Percentiles rank a stretch among this genome's conserved stretches.
phyloP scores from a whole-genome alignment of 73 alveolate species.

The Effrenium voratum region DNA sequence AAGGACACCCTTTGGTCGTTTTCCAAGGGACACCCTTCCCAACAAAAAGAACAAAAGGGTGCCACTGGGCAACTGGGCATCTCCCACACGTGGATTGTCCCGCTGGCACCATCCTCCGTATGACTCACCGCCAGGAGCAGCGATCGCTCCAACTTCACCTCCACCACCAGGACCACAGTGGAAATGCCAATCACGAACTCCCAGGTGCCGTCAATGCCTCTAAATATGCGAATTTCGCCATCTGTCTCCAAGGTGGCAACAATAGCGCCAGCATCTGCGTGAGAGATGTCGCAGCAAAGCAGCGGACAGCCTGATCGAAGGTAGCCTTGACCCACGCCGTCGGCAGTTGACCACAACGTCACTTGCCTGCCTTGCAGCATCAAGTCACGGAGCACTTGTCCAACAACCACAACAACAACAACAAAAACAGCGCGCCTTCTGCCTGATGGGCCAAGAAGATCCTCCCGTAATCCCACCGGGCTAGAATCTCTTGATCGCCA shows the following conservation, averaged over 20 bases:
- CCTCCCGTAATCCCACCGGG: constrained; percentile 75
- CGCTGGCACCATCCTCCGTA: constrained; percentile 26
- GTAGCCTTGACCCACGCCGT: constrained; percentile 33
- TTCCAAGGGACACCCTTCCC: no score
- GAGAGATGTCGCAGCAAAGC: constrained; percentile 60
- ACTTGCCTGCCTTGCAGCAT: constrained; percentile 19
- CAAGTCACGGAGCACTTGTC: neutral
- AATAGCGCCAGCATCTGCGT: neutral
- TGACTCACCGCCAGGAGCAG: constrained; percentile 67
- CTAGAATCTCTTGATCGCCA: constrained; percentile 47
- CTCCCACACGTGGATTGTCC: constrained; percentile 62
- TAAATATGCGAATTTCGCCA: constrained; percentile 61
- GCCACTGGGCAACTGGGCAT: neutral
- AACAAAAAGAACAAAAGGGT: no score
- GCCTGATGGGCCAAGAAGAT: constrained; percentile 63
- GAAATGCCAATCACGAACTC: neutral
- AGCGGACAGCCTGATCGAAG: neutral
- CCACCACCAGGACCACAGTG: constrained; percentile 5
- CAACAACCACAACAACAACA: neutral
- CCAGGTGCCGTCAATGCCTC: neutral
- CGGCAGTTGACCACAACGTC: constrained; percentile 47
- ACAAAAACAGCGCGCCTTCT: constrained; percentile 7
- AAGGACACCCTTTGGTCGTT: no score
- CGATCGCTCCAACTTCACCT: constrained; percentile 67
- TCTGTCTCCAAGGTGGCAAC: constrained; percentile 71